Evolutionary conservation across 108 stramenopile species (phyloP).

Genomic region (Fistulifera pelliculosa): DNA sequence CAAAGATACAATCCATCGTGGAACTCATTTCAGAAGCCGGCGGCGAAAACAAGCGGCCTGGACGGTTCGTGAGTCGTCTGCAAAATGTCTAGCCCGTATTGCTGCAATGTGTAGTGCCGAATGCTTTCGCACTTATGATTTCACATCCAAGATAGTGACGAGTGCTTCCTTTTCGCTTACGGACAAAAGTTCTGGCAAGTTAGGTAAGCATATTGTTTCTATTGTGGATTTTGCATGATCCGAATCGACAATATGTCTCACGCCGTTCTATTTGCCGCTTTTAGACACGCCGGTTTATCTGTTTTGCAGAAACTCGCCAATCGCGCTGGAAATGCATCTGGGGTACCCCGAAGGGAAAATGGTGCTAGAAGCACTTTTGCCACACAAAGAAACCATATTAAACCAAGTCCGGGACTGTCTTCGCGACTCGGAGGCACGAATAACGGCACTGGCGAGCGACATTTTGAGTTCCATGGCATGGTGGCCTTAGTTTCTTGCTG

Average conservation of each 20-base stretch:
- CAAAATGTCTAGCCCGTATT: slow-evolving; percentile 37
- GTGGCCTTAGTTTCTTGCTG: slow-evolving; percentile 62
- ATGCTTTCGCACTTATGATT: slow-evolving; percentile 21
- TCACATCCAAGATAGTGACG: slow-evolving; percentile 27
- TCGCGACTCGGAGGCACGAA: slow-evolving; percentile 54
- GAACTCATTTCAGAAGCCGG: slow-evolving; percentile 11
- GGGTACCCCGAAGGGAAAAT: slow-evolving; percentile 20
- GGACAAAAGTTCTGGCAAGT: slow-evolving; percentile 85
- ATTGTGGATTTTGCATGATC: neutral
- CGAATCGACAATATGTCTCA: neutral
- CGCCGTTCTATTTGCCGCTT: slow-evolving; percentile 9
- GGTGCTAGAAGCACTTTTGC: slow-evolving; percentile 63
- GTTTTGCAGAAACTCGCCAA: slow-evolving; percentile 24
- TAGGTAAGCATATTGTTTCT: too few relatives aligned
- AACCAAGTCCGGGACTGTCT: slow-evolving; percentile 35
- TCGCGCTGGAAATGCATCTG: slow-evolving; percentile 26
- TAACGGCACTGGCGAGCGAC: slow-evolving; percentile 54
- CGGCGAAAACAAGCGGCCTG: slow-evolving; percentile 36
- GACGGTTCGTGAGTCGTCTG: slow-evolving; percentile 49
- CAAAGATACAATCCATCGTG: slow-evolving; percentile 9
- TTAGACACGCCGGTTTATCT: slow-evolving; percentile 19
- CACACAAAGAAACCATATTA: slow-evolving; percentile 62
- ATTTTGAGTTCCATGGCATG: slow-evolving; percentile 42
- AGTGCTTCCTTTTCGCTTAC: slow-evolving; percentile 36
- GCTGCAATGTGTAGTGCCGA: slow-evolving; percentile 25